phyloP scores from a whole-genome alignment of 2,329 filamentous ascomycete genomes.

The Arthrobotrys sinensis region DNA sequence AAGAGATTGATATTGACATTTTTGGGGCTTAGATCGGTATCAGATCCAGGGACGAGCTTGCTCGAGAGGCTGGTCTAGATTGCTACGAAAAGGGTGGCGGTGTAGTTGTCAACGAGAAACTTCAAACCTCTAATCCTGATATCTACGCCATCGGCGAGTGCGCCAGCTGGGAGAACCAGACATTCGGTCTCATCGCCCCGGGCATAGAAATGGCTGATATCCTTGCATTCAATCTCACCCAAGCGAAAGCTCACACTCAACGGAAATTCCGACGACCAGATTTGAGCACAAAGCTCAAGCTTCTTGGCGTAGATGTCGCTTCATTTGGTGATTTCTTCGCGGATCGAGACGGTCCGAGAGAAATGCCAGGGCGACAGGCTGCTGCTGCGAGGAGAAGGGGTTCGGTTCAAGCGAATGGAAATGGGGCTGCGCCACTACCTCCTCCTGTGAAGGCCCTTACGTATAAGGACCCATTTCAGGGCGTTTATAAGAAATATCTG shows the following conservation, averaged over 20 bases:
- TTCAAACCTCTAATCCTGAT: conserved; percentile 79
- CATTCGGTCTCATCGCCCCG: conserved; percentile 89
- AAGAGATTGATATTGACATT: conserved; percentile 7
- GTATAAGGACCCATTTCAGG: conserved; percentile 89
- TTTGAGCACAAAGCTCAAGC: conserved; percentile 90
- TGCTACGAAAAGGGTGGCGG: conserved; percentile 82
- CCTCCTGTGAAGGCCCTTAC: conserved; percentile 83
- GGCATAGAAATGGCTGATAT: conserved; percentile 95
- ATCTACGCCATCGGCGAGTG: conserved; percentile 94
- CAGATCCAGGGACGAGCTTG: conserved; percentile 83
- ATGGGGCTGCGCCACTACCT: conserved; percentile 1
- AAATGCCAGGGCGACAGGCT: conserved; percentile 72
- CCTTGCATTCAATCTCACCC: conserved; percentile 89
- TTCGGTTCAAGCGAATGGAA: conserved; percentile 22
- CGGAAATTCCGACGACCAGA: conserved; percentile 86
- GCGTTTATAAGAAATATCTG: conserved; percentile 93
- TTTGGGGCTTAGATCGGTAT: conserved; percentile 77
- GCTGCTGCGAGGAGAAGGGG: conserved; percentile 29
- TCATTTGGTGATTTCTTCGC: conserved; percentile 96
- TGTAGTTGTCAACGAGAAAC: conserved; percentile 77
- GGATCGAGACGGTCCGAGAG: conserved; percentile 84
- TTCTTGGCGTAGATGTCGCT: conserved; percentile 90
- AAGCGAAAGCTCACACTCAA: conserved; percentile 74
- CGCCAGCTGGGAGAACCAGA: conserved; percentile 88
- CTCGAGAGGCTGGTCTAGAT: conserved; percentile 77